Evolutionary conservation across 2,329 filamentous ascomycete species (phyloP), one percentile per base, ranked within the genome.

Genomic region (Aspergillus sp.): DNA sequence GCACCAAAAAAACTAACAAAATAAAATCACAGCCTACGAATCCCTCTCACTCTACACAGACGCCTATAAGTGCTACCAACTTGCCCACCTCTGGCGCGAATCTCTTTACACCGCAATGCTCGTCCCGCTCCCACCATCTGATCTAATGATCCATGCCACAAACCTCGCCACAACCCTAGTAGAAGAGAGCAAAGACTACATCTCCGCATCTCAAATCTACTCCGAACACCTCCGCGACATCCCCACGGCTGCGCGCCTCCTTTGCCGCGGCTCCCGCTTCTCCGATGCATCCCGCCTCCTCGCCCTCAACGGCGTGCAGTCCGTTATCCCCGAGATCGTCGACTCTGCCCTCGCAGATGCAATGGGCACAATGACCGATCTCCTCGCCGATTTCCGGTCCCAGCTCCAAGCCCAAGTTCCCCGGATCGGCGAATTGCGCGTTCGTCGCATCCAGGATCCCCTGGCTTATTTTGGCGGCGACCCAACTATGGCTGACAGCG

Each of bases 61-160:
- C 39, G 93, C 95, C 9, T 92, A 89, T 59, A 84, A 87, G 67
- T 90, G 90, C 70, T 99, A 97, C 76, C 87, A 90, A 59, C 85
- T 89, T 1, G 91, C 91, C 1, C 90, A 91, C 39, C 83, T 90
- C 75, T 99, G 95, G 95, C 91, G 90, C 52, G 93, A 99, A 74
- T 91, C 91, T 22, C 85, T 99, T 48, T 91, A 89, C 65, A 86
- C 86, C 47, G 93, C 93, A 5, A 85, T 86, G 55, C 84, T 90
- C 56, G 85, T 88, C 1, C 82, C 87, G 0, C 73, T 92, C 4
- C 80, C 86, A 0, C 66, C 80, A 0, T 78, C 81, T 0, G 83
- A 89, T 13, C 79, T 96, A 34, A 69, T 73, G 3, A 83, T 86
- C 36, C 84, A 97, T 17, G 91, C 91, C n/a, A 80, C 78, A 0